Evolutionary conservation across 164 flowering plant genomes (phyloP), one percentile per base, ranked within the genome.

Genomic region (Aristolochia contorta): DNA sequence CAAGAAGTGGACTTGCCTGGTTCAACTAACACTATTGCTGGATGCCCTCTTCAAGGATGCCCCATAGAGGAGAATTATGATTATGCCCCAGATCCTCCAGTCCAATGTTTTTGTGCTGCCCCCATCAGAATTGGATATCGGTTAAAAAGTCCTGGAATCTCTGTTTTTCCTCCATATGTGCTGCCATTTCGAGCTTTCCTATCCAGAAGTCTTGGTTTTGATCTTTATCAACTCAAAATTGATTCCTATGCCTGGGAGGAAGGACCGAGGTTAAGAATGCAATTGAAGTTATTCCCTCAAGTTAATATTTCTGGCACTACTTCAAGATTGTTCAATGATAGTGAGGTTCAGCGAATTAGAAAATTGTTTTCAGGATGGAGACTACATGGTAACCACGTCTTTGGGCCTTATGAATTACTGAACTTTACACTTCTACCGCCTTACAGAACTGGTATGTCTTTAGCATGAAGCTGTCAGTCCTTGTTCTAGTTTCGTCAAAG

Each of bases 391-490:
- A 74, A 50, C 62, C 80, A 81, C 47, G 56, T 80, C 0, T 85
- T 78, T 74, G 97, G 94, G 59, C 97, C 97, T 12, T 87, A 83
- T 74, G 97, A 89, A 67, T 79, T 85, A 62, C 91, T 89, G 65
- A 77, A 78, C 66, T 87, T 89, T 73, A 82, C 84, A 56, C 85
- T 83, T 25, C 56, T 71, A 48, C 82, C 83, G 27, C 85, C 85
- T 73, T 86, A 86, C 69, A 47, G 63, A 19, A 51, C 60, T 56
- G 67, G 93, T 86, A 78, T 45, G 82, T 69, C 16, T 47, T 30
- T 45, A 57, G 51, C 27, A 22, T 18, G 20, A 13, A 22, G 12
- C 32, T 20, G 47, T 55, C 23, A 2, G 23, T 22, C 7, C 43
- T 3, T 37, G 9, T 37, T 37, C 43, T 37, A 27, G 30, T 27